These are phyloP conservation scores for Trebouxia sp. DNA, from an alignment of 139 green algal genomes.

Conservation along the genomic window DNA sequence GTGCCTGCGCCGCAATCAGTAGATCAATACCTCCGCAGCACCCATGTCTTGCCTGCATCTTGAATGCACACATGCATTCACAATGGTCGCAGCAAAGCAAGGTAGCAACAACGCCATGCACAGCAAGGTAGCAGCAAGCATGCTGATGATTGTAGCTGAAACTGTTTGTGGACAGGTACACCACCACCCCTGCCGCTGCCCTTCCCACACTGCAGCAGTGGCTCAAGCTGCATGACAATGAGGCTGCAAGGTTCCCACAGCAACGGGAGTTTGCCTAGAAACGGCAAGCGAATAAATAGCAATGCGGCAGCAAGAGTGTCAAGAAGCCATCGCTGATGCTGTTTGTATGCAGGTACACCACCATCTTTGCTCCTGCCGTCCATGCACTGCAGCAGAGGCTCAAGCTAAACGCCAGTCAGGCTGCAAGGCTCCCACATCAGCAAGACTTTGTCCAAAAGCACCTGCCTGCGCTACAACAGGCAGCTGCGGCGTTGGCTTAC, in stretches of 20 bases:
- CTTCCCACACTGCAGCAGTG: background rate
- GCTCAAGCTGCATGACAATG: background rate
- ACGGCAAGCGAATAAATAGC: background rate
- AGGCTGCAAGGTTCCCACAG: background rate
- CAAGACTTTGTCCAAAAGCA: slow-evolving; percentile 38
- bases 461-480: background rate
- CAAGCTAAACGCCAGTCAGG: slow-evolving; percentile 9
- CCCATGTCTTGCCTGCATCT: too few relatives aligned
- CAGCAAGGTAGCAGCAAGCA: background rate
- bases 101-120: too few relatives aligned
- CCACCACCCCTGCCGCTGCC: background rate
- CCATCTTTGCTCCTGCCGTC: slow-evolving; percentile 57
- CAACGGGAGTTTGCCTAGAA: background rate
- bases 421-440: slow-evolving; percentile 44
- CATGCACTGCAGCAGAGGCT: slow-evolving; percentile 59
- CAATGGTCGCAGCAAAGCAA: too few relatives aligned
- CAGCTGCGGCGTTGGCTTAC: background rate
- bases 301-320: background rate
- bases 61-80: too few relatives aligned
- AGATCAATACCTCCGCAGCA: too few relatives aligned
- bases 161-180: background rate
- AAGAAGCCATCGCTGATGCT: background rate
- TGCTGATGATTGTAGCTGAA: background rate
- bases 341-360: slow-evolving; percentile 45
- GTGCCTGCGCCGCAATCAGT: too few relatives aligned